phyloP scores from a whole-genome alignment of 805 yeast species.

The Metahyphopichia silvanorum region DNA sequence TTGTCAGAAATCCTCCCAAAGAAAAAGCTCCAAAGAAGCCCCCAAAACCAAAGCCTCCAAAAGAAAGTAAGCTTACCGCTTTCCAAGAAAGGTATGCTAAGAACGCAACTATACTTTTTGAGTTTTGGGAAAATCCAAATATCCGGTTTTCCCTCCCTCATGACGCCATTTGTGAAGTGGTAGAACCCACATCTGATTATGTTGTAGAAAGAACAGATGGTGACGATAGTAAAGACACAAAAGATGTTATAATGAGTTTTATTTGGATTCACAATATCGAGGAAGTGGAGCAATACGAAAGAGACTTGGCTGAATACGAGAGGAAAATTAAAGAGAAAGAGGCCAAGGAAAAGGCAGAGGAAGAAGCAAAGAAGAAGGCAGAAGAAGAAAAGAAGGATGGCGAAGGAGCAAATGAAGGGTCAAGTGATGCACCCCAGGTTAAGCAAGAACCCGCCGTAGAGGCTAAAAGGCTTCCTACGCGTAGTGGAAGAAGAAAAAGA shows the following conservation, averaged over 20 bases:
- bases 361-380: conserved; percentile 22
- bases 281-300: conserved; percentile 47
- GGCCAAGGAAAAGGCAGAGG: conserved; percentile 19
- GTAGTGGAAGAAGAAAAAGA: conserved; percentile 11
- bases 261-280: conserved; percentile 48
- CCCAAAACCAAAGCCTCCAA: conserved; percentile 17
- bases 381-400: conserved; percentile 11
- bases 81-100: conserved; percentile 70
- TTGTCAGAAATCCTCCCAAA: conserved; percentile 16
- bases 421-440: conserved; percentile 15
- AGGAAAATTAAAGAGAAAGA: conserved; percentile 20
- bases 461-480: conserved; percentile 14
- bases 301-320: conserved; percentile 26
- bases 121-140: conserved; percentile 75
- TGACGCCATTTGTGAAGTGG: conserved; percentile 67
- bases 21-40: conserved; percentile 15
- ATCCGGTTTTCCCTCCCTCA: conserved; percentile 75
- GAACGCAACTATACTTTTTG: conserved; percentile 77
- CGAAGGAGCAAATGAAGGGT: conserved; percentile 11
- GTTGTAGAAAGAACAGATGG: conserved; percentile 12
- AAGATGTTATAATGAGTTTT: conserved; percentile 47
- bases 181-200: conserved; percentile 20
- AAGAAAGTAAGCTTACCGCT: conserved; percentile 65
- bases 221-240: conserved; percentile 12
- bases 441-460: conserved; percentile 10